phyloP scores from a whole-genome alignment of 140 eudicot species.

The Stevia rebaudiana region DNA sequence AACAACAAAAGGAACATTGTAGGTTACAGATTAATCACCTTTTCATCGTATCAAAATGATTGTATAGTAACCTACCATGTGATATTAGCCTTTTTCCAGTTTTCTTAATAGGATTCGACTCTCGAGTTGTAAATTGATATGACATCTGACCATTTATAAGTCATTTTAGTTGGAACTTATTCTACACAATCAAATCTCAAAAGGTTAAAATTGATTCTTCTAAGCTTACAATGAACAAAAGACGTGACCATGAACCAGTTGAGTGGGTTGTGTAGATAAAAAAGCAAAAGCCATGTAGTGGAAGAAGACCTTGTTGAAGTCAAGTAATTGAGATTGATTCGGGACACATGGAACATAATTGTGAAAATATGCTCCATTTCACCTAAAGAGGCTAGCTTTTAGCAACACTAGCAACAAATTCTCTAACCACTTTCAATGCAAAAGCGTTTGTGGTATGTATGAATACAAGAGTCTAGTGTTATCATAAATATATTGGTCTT shows the following conservation, averaged over 20 bases:
- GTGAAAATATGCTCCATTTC: conserved; percentile 5
- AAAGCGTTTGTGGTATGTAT: too few relatives aligned
- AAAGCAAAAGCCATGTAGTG: background rate
- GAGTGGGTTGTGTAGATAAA: background rate
- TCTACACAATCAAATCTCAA: conserved; percentile 1
- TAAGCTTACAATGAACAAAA: background rate
- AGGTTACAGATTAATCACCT: too few relatives aligned
- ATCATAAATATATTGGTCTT: too few relatives aligned
- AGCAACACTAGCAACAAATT: background rate
- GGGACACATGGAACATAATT: conserved; percentile 6
- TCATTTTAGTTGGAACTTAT: conserved; percentile 3
- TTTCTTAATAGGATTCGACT: too few relatives aligned
- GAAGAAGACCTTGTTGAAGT: background rate
- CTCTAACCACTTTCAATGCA: background rate
- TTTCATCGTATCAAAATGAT: background rate
- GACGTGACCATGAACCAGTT: background rate
- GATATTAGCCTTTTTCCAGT: background rate
- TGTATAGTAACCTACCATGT: background rate
- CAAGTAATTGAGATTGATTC: conserved; percentile 15
- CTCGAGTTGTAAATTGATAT: conserved; percentile 1
- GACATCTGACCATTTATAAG: background rate
- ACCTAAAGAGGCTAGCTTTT: background rate
- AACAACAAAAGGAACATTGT: background rate
- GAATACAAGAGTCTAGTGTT: too few relatives aligned
- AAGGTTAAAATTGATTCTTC: conserved; percentile 5